phyloP scores from a whole-genome alignment of 257 asterid genomes.

The Schizonepeta tenuifolia region DNA sequence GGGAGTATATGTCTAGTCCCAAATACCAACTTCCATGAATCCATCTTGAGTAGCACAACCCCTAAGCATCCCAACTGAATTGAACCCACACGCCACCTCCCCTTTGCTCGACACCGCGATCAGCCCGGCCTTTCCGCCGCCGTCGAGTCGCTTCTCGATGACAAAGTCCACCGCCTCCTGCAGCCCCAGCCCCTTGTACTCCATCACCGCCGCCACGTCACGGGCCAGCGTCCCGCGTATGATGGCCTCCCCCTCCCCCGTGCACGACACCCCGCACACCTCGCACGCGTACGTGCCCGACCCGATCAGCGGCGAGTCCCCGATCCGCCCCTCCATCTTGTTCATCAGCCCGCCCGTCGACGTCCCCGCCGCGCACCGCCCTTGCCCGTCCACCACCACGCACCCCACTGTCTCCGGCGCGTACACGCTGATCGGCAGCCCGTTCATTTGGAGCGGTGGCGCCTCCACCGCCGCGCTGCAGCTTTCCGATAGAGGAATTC shows the following conservation, averaged over 20 bases:
- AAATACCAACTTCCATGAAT: slow-evolving; percentile 86
- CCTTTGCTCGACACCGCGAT: slow-evolving; percentile 88
- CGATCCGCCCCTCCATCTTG: slow-evolving; percentile 84
- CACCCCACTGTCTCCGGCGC: slow-evolving; percentile 97
- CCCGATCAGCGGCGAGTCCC: slow-evolving; percentile 93
- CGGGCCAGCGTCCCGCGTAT: slow-evolving; percentile 95
- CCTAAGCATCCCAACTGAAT: slow-evolving; percentile 83
- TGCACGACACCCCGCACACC: slow-evolving; percentile 87
- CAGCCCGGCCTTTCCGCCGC: slow-evolving; percentile 76
- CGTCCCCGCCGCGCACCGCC: slow-evolving; percentile 94
- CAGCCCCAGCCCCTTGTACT: slow-evolving; percentile 74
- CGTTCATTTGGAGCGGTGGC: slow-evolving; percentile 80
- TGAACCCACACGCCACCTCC: slow-evolving; percentile 86
- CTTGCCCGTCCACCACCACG: slow-evolving; percentile 82
- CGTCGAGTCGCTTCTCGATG: slow-evolving; percentile 65
- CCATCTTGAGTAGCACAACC: slow-evolving; percentile 91
- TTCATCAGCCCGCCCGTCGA: slow-evolving; percentile 98
- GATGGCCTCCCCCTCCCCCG: slow-evolving; percentile 98
- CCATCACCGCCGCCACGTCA: slow-evolving; percentile 96
- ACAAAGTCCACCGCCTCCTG: slow-evolving; percentile 88
- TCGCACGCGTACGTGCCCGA: slow-evolving; percentile 87
- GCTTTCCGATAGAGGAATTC: slow-evolving; percentile 62
- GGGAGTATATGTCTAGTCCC: no score
- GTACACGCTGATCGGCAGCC: slow-evolving; percentile 79
- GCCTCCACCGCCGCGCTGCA: slow-evolving; percentile 60